These are phyloP conservation scores for Jamesozyma gamospora DNA, from an alignment of 805 yeast species.

Conservation along the genomic window DNA sequence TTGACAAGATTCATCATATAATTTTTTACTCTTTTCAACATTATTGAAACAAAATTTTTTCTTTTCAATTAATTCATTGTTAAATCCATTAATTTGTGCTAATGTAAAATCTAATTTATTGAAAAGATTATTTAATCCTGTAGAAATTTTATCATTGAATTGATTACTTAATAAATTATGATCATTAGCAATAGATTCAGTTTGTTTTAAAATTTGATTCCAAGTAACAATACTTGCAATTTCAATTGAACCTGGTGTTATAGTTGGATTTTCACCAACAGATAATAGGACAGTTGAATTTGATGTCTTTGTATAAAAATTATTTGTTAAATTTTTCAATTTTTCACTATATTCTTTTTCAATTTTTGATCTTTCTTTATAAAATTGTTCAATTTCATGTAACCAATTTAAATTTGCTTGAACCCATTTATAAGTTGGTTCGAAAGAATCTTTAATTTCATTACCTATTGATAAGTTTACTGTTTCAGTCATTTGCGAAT, in stretches of 20 bases:
- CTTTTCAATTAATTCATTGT: constrained; percentile 44
- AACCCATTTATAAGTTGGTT: constrained; percentile 72
- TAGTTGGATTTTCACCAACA: constrained; percentile 84
- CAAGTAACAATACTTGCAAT: constrained; percentile 80
- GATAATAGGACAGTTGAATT: constrained; percentile 53
- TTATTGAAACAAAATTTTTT: constrained; percentile 28
- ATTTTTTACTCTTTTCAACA: constrained; percentile 41
- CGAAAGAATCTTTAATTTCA: constrained; percentile 71
- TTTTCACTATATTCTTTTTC: constrained; percentile 77
- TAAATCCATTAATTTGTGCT: constrained; percentile 45
- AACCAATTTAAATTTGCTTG: constrained; percentile 64
- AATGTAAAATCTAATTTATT: constrained; percentile 44
- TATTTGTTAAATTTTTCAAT: constrained; percentile 52
- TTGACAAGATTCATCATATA: constrained; percentile 75
- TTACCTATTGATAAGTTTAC: constrained; percentile 51
- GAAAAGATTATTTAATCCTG: constrained; percentile 47
- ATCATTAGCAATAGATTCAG: constrained; percentile 69
- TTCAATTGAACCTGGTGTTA: constrained; percentile 93
- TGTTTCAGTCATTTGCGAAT: constrained; percentile 17
- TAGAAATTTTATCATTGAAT: constrained; percentile 48
- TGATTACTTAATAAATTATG: constrained; percentile 50
- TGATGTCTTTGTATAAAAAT: constrained; percentile 69
- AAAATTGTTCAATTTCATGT: constrained; percentile 69
- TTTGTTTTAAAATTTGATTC: constrained; percentile 77
- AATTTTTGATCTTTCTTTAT: constrained; percentile 67